Evolutionary conservation across 148 eudicot species (phyloP).

Genomic region (Dysphania ambrosioides): DNA sequence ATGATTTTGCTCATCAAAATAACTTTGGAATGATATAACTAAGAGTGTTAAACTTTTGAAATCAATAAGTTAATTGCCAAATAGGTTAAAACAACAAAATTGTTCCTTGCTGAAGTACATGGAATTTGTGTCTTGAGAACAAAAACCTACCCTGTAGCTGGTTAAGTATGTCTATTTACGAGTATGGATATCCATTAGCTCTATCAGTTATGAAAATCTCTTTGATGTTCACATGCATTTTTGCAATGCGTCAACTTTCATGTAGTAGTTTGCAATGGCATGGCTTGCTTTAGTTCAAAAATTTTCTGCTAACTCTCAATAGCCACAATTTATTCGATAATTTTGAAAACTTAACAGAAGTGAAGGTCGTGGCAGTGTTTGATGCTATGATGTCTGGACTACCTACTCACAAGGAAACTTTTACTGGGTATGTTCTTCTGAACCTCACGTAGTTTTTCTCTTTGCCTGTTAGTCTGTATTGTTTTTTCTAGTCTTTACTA

Average conservation of each 20-base stretch:
- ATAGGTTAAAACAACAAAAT: neutral
- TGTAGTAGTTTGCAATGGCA: neutral
- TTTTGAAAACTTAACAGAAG: constrained; percentile 52
- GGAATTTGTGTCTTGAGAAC: neutral
- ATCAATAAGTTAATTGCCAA: neutral
- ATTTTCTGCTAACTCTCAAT: neutral
- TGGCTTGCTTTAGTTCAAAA: constrained; percentile 20
- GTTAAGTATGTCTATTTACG: neutral
- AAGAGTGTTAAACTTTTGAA: constrained; percentile 1
- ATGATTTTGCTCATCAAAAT: neutral
- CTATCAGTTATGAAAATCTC: too few species aligned
- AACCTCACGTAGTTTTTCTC: constrained; percentile 25
- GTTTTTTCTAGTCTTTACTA: constrained; percentile 1
- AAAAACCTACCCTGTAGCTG: neutral
- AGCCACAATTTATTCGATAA: constrained; percentile 18
- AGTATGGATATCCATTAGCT: too few species aligned
- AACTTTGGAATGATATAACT: neutral
- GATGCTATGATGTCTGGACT: constrained; percentile 97
- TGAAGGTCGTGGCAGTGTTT: constrained; percentile 95
- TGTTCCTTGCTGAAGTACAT: neutral
- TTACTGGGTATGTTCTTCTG: constrained; percentile 69
- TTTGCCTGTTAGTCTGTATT: constrained; percentile 4
- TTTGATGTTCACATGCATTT: neutral
- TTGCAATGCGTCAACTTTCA: neutral
- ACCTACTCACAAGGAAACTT: constrained; percentile 73